These are phyloP conservation scores for Mytilinidion resinicola DNA, from an alignment of 495 filamentous ascomycete species.

Conservation along the genomic window DNA sequence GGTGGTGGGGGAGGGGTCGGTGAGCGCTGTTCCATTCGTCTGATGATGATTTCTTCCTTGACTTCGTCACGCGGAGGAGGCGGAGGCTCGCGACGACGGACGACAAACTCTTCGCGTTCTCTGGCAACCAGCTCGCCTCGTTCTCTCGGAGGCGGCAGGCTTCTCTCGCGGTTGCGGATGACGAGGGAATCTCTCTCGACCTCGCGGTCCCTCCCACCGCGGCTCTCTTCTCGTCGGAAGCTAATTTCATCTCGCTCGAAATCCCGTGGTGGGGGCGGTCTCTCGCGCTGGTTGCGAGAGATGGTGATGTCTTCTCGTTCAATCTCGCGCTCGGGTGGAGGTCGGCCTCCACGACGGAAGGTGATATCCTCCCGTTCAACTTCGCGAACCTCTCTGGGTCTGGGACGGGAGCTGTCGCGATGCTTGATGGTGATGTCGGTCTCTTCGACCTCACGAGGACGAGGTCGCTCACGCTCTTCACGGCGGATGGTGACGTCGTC, in stretches of 20 bases:
- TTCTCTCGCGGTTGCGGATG: slow-evolving; percentile 25
- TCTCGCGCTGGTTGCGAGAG: slow-evolving; percentile 6
- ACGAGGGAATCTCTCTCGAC: slow-evolving; percentile 27
- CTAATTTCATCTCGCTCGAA: slow-evolving; percentile 31
- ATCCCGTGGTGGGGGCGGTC: slow-evolving; percentile 8
- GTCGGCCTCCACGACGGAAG: slow-evolving; percentile 30
- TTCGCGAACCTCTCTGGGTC: slow-evolving; percentile 16
- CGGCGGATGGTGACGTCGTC: slow-evolving; percentile 36
- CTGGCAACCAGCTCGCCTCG: slow-evolving; percentile 30
- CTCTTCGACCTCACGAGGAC: slow-evolving; percentile 31
- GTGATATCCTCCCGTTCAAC: slow-evolving; percentile 28
- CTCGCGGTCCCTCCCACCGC: slow-evolving; percentile 24
- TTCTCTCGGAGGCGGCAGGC: slow-evolving; percentile 23
- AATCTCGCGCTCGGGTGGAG: slow-evolving; percentile 17
- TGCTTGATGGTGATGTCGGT: slow-evolving; percentile 26
- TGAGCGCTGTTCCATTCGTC: slow-evolving; percentile 30
- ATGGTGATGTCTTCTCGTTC: slow-evolving; percentile 33
- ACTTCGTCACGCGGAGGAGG: slow-evolving; percentile 24
- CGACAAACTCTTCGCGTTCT: slow-evolving; percentile 36
- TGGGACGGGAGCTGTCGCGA: slow-evolving; percentile 18
- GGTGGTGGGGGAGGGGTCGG: slow-evolving; percentile 32
- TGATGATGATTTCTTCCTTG: slow-evolving; percentile 39
- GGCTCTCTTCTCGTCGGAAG: slow-evolving; percentile 28
- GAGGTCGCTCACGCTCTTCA: slow-evolving; percentile 12
- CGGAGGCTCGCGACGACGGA: slow-evolving; percentile 30